Percentiles rank a stretch among this genome's conserved stretches.
Conservation (phyloP, 129 eudicot species). For the Flaveria ramosissima region DNA sequence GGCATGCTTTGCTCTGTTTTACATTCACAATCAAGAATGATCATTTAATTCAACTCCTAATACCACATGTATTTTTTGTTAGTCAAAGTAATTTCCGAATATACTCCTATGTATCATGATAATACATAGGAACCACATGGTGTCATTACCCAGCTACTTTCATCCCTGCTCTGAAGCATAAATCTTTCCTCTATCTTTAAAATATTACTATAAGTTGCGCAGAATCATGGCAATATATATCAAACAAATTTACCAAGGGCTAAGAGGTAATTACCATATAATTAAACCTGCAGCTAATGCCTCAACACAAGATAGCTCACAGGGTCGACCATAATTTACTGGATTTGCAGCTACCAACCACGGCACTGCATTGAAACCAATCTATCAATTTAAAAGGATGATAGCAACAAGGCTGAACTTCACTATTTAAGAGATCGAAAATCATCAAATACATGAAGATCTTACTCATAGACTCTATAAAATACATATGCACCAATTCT, state of each 20-base stretch:
- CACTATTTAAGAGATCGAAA: constrained; percentile 8
- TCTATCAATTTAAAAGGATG: constrained; percentile 19
- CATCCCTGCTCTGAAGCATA: constrained; percentile 6
- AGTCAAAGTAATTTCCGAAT: background rate
- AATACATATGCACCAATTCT: background rate
- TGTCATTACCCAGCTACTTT: background rate
- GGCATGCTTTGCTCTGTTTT: background rate
- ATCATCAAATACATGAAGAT: constrained; percentile 1
- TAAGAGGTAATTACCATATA: constrained; percentile 60
- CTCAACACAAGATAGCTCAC: constrained; percentile 97
- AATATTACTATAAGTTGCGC: constrained; percentile 9
- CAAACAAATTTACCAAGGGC: constrained; percentile 1
- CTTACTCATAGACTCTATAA: background rate
- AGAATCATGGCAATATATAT: background rate
- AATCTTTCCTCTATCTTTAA: background rate
- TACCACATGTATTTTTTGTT: background rate
- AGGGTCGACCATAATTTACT: constrained; percentile 98
- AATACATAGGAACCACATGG: constrained; percentile 2
- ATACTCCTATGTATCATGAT: background rate
- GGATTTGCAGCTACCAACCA: constrained; percentile 99
- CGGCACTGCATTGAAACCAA: constrained; percentile 63
- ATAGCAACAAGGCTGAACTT: constrained; percentile 7
- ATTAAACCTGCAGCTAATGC: constrained; percentile 94
- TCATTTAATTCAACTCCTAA: background rate
- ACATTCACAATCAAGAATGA: constrained; percentile 8